Conservation (phyloP, 1,284 basidiomycete genomes). For the Ceratobasidium theobromae region DNA sequence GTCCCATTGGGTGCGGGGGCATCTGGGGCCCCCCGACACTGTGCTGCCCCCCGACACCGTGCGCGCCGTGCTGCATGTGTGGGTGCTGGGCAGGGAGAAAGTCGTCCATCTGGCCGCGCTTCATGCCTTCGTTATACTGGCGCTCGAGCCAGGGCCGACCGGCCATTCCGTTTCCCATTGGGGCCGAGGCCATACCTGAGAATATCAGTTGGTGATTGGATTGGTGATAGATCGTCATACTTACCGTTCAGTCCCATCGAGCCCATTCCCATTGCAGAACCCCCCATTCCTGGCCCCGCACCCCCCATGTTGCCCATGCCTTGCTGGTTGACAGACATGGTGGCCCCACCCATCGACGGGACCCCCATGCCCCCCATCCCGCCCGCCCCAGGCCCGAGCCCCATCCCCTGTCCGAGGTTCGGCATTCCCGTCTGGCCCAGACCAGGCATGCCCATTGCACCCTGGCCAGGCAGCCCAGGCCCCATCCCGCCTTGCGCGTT, state of each 20-base stretch:
- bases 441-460: constrained; percentile 5
- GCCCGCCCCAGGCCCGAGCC: constrained; percentile 15
- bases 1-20: background rate
- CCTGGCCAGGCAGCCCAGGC: constrained; percentile 1
- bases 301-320: no score
- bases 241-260: constrained; percentile 20
- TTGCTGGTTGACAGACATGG: background rate
- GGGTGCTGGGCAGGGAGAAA: background rate
- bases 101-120: constrained; percentile 5
- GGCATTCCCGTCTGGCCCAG: background rate
- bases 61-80: background rate
- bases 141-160: background rate
- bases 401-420: background rate
- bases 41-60: constrained; percentile 12
- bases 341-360: background rate
- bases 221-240: no score
- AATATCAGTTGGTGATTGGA: no score
- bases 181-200: no score
- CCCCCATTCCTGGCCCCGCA: background rate
- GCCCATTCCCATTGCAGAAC: background rate
- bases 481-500: constrained; percentile 6
- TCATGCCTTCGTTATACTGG: constrained; percentile 11
- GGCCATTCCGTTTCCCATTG: background rate
- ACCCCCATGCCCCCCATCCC: constrained; percentile 3
- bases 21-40: constrained; percentile 29